Base-by-base conservation (phyloP, 2,329 filamentous ascomycete genomes). In the Cryphonectria japonica region DNA sequence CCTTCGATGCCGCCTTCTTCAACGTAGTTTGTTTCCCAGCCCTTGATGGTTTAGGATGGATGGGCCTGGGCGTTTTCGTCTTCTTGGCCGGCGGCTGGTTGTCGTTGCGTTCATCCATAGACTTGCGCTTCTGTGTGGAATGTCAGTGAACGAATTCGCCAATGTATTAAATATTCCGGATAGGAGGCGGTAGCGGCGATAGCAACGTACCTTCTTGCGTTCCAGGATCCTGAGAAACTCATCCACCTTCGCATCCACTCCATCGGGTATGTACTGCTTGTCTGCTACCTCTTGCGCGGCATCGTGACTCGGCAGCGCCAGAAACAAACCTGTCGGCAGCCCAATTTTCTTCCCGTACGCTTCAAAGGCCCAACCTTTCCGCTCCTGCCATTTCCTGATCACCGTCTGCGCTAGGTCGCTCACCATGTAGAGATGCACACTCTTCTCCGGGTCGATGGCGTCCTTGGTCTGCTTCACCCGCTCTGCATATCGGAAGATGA, bases 401-500 rank as follows among this genome's bases (percentile, higher is more conserved):
- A 95, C 87, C 3, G 91, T 88, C 80, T 96, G 93, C 0, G 95
- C 90, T 13, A 99, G 87, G 80, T 99, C 96, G 67, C 93, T 95
- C 52, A 99, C 82, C 7, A 95, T 90, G 78, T 98, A 97, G 0
- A 99, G 85, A 73, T 91, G 90, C 70, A 94, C 89, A 76, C 91
- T 93, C 71, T 87, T 85, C 1, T 86, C 83, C 0, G 89, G 87
- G 34, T 88, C 86, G 72, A 98, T 89, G 16, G 89, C 92, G 79
- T 99, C 96, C 59, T 89, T 87, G 13, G 95, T 93, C 80, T 95
- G 93, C 84, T 99, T 99, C 69, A 97, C 91, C 13, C 94, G 90
- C 81, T 98, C 95, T 16, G 94, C 94, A 73, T 98, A 93, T 79
- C 96, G 94, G 83, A 93, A 96, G 57, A 99, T 94, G 73, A 97